Evolutionary conservation across 805 yeast species (phyloP).

Genomic region (Candida coquimbonensis): DNA sequence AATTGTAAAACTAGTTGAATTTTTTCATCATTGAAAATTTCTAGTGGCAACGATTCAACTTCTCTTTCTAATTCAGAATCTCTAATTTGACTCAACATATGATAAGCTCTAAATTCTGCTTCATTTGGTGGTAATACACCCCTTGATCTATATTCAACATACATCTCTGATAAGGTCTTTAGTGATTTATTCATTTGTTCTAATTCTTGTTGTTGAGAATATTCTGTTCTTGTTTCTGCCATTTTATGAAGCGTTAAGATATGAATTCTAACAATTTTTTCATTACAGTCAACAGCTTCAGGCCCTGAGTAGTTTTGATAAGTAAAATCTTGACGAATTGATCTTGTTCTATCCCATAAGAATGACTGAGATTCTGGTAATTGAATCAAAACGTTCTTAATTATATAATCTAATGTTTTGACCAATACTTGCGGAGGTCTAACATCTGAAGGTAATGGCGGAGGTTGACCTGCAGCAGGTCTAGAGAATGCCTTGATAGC

Average conservation of each 20-base stretch:
- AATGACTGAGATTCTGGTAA: conserved; percentile 86
- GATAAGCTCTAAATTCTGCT: conserved; percentile 89
- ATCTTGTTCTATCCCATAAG: conserved; percentile 94
- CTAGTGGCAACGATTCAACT: conserved; percentile 57
- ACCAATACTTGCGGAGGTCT: conserved; percentile 79
- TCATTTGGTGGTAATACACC: conserved; percentile 75
- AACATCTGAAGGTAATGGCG: conserved; percentile 95
- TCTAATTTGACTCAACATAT: conserved; percentile 66
- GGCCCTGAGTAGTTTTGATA: conserved; percentile 91
- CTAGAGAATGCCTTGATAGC: conserved; percentile 92
- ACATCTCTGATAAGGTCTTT: conserved; percentile 83
- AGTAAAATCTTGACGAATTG: conserved; percentile 94
- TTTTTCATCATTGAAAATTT: conserved; percentile 42
- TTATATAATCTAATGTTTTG: conserved; percentile 62
- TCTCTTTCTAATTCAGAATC: conserved; percentile 83
- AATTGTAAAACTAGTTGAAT: conserved; percentile 70
- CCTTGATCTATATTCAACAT: conserved; percentile 65
- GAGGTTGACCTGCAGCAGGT: conserved; percentile 98
- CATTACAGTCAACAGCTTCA: conserved; percentile 90
- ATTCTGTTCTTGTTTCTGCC: conserved; percentile 68
- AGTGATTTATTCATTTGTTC: conserved; percentile 91
- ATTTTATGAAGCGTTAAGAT: conserved; percentile 74
- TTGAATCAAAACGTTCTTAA: conserved; percentile 52
- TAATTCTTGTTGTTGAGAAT: conserved; percentile 89
- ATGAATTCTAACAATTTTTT: conserved; percentile 84